Base-by-base conservation (phyloP, 306 rosid genomes). In the Cicer bijugum region DNA sequence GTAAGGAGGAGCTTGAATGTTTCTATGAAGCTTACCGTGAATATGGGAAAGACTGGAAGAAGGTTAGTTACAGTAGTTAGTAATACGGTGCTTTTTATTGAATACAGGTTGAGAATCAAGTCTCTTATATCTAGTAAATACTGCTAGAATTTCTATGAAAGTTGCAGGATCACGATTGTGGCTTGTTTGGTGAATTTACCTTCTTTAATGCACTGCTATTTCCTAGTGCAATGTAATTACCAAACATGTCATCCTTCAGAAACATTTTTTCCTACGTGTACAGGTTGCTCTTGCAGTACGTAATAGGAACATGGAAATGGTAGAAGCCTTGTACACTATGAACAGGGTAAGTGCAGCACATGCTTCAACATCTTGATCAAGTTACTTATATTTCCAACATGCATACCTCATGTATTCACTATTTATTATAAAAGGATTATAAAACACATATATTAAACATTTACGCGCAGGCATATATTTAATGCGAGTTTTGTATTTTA, bases 41-140 rank as follows among this genome's bases (percentile, higher is more conserved):
- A 81, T 70, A 83, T 79, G 99, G 97, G 70, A 91, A 84, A 84
- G 97, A 94, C 67, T 94, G 99, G 99, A 94, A 88, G 85, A 88
- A 89, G 97, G 99, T 90, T 55, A 80, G 91, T 82, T 58, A 39
- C 67, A 28, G 53, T 71, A 71, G 51, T 60, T 46, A 71, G 65
- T 53, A 47, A 16, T 80, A 14, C 53, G 65, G 46, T 59, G 75
- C 12, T 68, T 72, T 46, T 73, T 43, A 37, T 63, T 74, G 37
- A 57, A 65, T 69, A 56, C 28, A 62, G 73, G 61, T 73, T 55
- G 16, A 57, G 46, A 40, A 52, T 76, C 14, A 58, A 69, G 56
- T 66, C 74, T 71, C 53, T 23, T 74, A 46, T 51, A 75, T 71
- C 58, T 58, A 51, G 77, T 43, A 19, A 64, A 48, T 50, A 57